Conservation (phyloP, 2,329 filamentous ascomycete species). For the Neofusicoccum ribis region DNA sequence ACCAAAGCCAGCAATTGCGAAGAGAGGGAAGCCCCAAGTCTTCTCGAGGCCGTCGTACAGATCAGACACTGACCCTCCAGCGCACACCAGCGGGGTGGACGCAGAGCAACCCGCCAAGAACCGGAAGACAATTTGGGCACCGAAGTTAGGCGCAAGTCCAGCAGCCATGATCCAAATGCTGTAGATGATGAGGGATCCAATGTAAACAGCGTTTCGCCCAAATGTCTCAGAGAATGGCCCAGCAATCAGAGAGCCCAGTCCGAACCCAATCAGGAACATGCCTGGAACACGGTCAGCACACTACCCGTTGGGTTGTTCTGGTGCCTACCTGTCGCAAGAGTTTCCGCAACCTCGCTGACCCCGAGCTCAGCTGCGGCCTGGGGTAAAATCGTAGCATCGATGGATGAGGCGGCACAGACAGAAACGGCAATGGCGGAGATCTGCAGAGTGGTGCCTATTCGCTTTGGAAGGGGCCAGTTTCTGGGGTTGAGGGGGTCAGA, state of each 20-base stretch:
- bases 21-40: slow-evolving; percentile 53
- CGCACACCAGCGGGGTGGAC: slow-evolving; percentile 48
- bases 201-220: slow-evolving; percentile 47
- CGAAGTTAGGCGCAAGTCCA: slow-evolving; percentile 49
- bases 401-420: slow-evolving; percentile 52
- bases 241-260: slow-evolving; percentile 49
- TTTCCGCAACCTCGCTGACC: slow-evolving; percentile 54
- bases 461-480: slow-evolving; percentile 34
- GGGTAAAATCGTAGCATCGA: slow-evolving; percentile 51
- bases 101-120: slow-evolving; percentile 53
- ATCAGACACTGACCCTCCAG: slow-evolving; percentile 49
- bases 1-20: slow-evolving; percentile 46
- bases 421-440: slow-evolving; percentile 47
- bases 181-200: slow-evolving; percentile 47
- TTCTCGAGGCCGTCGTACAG: slow-evolving; percentile 51
- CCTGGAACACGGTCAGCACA: slow-evolving; percentile 13
- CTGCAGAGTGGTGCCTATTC: slow-evolving; percentile 35
- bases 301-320: neutral
- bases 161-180: slow-evolving; percentile 53
- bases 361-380: slow-evolving; percentile 50
- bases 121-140: slow-evolving; percentile 50
- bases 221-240: slow-evolving; percentile 37
- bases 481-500: slow-evolving; percentile 39
- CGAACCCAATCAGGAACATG: slow-evolving; percentile 43
- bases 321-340: slow-evolving; percentile 46